These are phyloP conservation scores for Hortiboletus flavorubellus DNA, from an alignment of 768 basidiomycete species.

Conservation along the genomic window DNA sequence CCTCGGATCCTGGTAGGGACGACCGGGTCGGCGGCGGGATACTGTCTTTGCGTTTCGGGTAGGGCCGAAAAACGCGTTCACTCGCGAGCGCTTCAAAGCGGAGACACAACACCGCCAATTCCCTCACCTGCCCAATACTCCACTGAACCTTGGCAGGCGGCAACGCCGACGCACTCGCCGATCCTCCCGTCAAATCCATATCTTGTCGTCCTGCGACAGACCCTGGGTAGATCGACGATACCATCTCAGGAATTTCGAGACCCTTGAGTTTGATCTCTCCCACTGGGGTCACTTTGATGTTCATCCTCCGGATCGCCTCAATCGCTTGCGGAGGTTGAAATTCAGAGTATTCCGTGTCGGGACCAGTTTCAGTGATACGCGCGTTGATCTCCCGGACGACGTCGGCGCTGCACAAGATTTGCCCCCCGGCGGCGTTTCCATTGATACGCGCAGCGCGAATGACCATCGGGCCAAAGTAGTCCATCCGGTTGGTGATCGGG, in stretches of 20 bases:
- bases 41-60: constrained; percentile 34
- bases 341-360: constrained; percentile 59
- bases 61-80: constrained; percentile 53
- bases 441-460: constrained; percentile 88
- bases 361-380: constrained; percentile 49
- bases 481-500: constrained; percentile 91
- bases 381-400: constrained; percentile 78
- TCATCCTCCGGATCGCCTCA: constrained; percentile 72
- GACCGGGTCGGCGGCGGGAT: constrained; percentile 12
- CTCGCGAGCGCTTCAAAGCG: constrained; percentile 76
- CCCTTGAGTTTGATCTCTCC: constrained; percentile 95
- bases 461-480: constrained; percentile 96
- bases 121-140: constrained; percentile 69
- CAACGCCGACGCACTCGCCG: constrained; percentile 6
- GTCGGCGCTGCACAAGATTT: constrained; percentile 89
- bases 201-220: constrained; percentile 70
- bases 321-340: constrained; percentile 57
- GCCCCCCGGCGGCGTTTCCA: constrained; percentile 82
- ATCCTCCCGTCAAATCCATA: constrained; percentile 37
- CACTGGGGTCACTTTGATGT: constrained; percentile 65
- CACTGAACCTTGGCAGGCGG: constrained; percentile 50
- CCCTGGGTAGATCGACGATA: constrained; percentile 81
- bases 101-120: constrained; percentile 69
- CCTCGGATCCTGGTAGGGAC: constrained; percentile 10
- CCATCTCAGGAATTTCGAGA: constrained; percentile 82